phyloP scores from a whole-genome alignment of 2,329 filamentous ascomycete genomes.

The Ustilaginoidea virens region DNA sequence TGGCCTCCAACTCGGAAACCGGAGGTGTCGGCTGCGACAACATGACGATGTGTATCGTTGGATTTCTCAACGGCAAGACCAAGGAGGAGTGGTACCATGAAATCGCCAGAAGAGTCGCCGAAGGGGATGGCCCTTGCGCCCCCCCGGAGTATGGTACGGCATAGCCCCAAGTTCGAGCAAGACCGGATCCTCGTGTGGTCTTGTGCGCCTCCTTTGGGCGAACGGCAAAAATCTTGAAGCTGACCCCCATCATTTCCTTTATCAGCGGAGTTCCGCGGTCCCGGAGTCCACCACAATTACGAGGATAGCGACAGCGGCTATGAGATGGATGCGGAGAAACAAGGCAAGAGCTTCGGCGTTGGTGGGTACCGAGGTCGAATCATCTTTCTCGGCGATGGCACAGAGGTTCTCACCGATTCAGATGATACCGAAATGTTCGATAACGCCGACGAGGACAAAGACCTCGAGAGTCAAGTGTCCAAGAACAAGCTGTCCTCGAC shows the following conservation, averaged over 20 bases:
- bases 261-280: slow-evolving; percentile 70
- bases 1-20: slow-evolving; percentile 94
- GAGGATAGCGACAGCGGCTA: slow-evolving; percentile 67
- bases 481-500: slow-evolving; percentile 29
- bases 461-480: slow-evolving; percentile 69
- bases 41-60: slow-evolving; percentile 95
- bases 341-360: slow-evolving; percentile 45
- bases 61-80: slow-evolving; percentile 75
- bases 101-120: slow-evolving; percentile 83
- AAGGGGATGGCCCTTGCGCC: slow-evolving; percentile 94
- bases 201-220: slow-evolving; percentile 6
- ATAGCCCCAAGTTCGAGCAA: slow-evolving; percentile 18
- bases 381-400: slow-evolving; percentile 90
- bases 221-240: slow-evolving; percentile 7
- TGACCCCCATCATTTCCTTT: slow-evolving; percentile 11
- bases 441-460: slow-evolving; percentile 69
- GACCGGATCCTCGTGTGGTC: slow-evolving; percentile 4
- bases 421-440: slow-evolving; percentile 92
- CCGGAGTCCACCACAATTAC: slow-evolving; percentile 67
- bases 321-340: slow-evolving; percentile 57
- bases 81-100: slow-evolving; percentile 98
- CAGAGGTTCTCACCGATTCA: slow-evolving; percentile 77
- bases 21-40: slow-evolving; percentile 98
- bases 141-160: slow-evolving; percentile 97
- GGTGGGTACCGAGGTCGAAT: slow-evolving; percentile 69